phyloP scores from a whole-genome alignment of 176 grass and related monocot species.

The Thalia dealbata region DNA sequence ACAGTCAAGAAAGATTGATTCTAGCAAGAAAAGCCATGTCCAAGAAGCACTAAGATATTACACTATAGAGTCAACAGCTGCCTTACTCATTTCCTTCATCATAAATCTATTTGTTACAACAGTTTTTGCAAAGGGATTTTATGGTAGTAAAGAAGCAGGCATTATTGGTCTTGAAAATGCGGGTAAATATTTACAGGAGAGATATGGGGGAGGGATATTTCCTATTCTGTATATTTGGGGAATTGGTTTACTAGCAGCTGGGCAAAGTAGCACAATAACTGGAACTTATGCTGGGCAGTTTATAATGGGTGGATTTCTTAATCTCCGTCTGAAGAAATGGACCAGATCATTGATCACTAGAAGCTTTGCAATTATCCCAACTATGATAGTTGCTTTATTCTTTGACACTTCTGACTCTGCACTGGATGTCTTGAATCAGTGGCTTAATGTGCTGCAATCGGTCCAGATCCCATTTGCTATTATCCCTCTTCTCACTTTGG shows the following conservation, averaged over 20 bases:
- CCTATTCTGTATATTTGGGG: conserved; percentile 98
- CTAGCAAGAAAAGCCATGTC: conserved; percentile 73
- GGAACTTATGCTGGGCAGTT: conserved; percentile 98
- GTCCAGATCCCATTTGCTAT: conserved; percentile 97
- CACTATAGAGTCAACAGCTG: conserved; percentile 83
- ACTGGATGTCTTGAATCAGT: conserved; percentile 89
- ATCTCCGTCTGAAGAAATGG: conserved; percentile 93
- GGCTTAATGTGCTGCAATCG: conserved; percentile 92
- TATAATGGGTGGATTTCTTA: conserved; percentile 98
- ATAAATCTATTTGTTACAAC: conserved; percentile 97
- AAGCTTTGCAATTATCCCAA: conserved; percentile 87
- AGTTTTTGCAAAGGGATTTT: conserved; percentile 90
- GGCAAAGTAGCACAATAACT: conserved; percentile 93
- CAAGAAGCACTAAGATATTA: conserved; percentile 94
- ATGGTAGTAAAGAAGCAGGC: conserved; percentile 62
- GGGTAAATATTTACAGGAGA: conserved; percentile 75
- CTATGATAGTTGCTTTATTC: conserved; percentile 77
- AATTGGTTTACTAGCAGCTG: conserved; percentile 76
- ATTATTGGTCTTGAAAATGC: conserved; percentile 94
- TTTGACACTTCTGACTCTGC: conserved; percentile 65
- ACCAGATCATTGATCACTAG: conserved; percentile 74
- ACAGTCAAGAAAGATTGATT: conserved; percentile 83
- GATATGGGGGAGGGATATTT: conserved; percentile 70
- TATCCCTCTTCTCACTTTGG: conserved; percentile 80
- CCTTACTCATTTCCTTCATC: conserved; percentile 65